Conservation (phyloP, 495 filamentous ascomycete species). For the Geoglossum glabrum region DNA sequence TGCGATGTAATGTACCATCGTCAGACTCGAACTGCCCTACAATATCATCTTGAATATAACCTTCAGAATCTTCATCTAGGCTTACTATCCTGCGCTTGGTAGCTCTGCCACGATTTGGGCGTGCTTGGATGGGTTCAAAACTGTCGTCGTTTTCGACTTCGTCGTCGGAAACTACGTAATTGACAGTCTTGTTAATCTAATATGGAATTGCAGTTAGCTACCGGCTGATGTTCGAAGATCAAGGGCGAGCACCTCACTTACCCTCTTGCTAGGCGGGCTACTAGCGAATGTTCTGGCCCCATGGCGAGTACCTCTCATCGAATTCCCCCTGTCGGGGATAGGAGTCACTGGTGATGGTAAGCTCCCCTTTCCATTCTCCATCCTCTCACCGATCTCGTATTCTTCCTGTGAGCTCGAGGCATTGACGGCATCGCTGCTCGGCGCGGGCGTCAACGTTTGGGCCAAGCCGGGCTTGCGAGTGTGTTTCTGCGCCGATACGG, state of each 20-base stretch:
- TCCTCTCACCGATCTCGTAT: slow-evolving; percentile 7
- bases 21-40: slow-evolving; percentile 16
- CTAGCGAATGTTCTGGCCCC: background rate
- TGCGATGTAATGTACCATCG: slow-evolving; percentile 18
- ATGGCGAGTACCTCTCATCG: background rate
- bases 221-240: background rate
- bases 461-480: background rate
- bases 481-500: background rate
- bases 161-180: slow-evolving; percentile 44
- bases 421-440: slow-evolving; percentile 52
- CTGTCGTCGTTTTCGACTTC: slow-evolving; percentile 23
- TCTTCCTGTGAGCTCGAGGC: slow-evolving; percentile 34
- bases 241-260: background rate
- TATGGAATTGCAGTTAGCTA: background rate
- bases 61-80: background rate
- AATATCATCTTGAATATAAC: background rate
- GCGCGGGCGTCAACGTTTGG: slow-evolving; percentile 46
- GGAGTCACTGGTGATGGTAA: slow-evolving; percentile 17
- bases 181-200: slow-evolving; percentile 33
- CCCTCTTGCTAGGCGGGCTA: background rate
- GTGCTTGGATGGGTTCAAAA: slow-evolving; percentile 3
- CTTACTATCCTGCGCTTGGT: background rate
- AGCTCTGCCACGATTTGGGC: background rate
- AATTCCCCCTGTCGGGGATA: slow-evolving; percentile 10
- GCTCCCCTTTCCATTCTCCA: slow-evolving; percentile 27